Evolutionary conservation across 1,139 yeast genomes (phyloP), one percentile per base, ranked within the genome.

Genomic region (Zygosaccharomyces pseudobailii): DNA sequence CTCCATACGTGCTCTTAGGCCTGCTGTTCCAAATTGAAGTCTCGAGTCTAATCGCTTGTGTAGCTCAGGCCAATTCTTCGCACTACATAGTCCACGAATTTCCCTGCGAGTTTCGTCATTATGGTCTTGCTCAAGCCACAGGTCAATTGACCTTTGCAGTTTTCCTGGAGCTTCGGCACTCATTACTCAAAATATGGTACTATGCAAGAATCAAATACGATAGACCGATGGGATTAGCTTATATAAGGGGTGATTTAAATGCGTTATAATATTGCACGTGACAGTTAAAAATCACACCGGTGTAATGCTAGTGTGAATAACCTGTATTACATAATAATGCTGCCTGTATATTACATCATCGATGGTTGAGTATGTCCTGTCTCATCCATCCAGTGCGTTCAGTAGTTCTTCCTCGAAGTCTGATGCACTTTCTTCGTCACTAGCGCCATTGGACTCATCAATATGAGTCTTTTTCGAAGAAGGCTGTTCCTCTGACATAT

Each of bases 11-110:
- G 95, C 80, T 28, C 98, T 71, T 45, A 92, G 74, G 0, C 97
- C 97, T 2, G 97, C 96, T 0, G 97, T 89, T 0, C 97, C 97
- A 67, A 89, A 89, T n/a, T 81, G 74, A 33, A 89, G 84, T 43
- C 96, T 68, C 3, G 68, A 50, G 32, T 65, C 59, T 17, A 71
- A 59, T 46, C 87, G 74, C 37, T 64, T 63, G 42, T 75, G 76
- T 39, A 89, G 70, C 42, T 72, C 79, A 0, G 62, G 67, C 56
- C 70, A 68, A 51, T 81, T 64, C 4, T 69, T 60, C 0, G 58
- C 51, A 0, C 65, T 62, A 17, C 73, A 72, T n/a, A 88, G 71
- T 0, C 63, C 56, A 20, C 62, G 48, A 38, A 89, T 82, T 63
- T 87, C 87, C 3, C 68, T 52, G 41, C 80, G 68, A 2, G 95